Base-by-base conservation (phyloP, 331 rosid genomes). In the Rhamnella rubrinervis region DNA sequence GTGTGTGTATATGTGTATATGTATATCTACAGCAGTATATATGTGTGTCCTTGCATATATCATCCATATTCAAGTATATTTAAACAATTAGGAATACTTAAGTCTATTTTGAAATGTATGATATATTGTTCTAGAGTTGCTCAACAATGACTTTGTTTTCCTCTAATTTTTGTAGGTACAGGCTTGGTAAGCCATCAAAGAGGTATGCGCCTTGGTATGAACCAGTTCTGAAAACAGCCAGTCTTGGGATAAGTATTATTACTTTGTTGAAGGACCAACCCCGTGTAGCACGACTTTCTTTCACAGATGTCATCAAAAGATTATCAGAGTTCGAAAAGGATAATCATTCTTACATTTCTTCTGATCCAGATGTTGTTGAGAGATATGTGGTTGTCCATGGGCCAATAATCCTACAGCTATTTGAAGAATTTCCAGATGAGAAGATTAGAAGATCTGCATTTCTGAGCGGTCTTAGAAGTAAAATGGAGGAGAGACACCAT, bases 401-500 rank as follows among this genome's bases (percentile, higher is more conserved):
- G 44, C 98, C 89, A 82, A 93, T 93, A 17, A 81, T 93, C 76
- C 78, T 88, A 76, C 98, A 93, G 76, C 80, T 89, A 61, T 93
- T 93, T 80, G 86, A 95, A 19, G 96, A 82, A 66, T 93, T 66
- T 87, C 97, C 98, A 8, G 97, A 89, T 75, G 80, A 49, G 3
- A 75, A 76, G 78, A 81, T 93, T 52, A 86, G 73, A 75, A 91
- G 76, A 71, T 91, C 83, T 75, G 77, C 98, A 47, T 93, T 93
- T 80, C 87, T 93, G 76, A 69, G 80, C 13, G 95, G 97, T 62
- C 97, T 93, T 47, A 6, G 61, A 39, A 78, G 66, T 25, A 88
- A 90, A 80, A 93, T 93, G 97, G 98, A 93, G 83, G 93, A 70
- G 78, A 83, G 96, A 10, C 96, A 77, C 85, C 98, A 93, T 77